Evolutionary conservation across 257 asterid genomes (phyloP).

Genomic region (Penstemon eatonii): DNA sequence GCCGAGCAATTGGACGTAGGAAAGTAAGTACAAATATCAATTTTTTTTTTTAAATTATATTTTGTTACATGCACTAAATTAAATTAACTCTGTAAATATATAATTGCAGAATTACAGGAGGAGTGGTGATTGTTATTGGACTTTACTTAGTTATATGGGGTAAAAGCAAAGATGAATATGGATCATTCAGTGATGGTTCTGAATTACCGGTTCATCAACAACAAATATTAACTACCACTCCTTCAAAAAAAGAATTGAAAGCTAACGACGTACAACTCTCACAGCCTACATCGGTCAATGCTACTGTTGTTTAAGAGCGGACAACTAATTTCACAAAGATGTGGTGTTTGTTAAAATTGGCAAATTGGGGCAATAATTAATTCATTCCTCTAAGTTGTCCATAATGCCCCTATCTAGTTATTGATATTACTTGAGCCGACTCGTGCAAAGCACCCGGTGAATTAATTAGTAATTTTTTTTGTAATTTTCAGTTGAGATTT

Average conservation of each 20-base stretch:
- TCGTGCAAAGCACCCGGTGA: too few relatives aligned
- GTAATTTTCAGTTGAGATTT: too few relatives aligned
- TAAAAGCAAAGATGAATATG: slow-evolving; percentile 40
- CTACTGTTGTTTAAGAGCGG: neutral
- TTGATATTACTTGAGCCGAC: too few relatives aligned
- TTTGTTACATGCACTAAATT: neutral
- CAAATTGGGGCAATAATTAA: too few relatives aligned
- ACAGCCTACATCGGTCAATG: neutral
- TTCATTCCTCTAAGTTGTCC: too few relatives aligned
- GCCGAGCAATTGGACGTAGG: slow-evolving; percentile 44
- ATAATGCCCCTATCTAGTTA: too few relatives aligned
- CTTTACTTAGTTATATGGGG: slow-evolving; percentile 63
- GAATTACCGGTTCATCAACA: slow-evolving; percentile 13
- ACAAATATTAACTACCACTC: neutral
- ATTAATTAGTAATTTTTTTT: too few relatives aligned
- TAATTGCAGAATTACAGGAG: slow-evolving; percentile 49
- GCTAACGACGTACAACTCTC: slow-evolving; percentile 1
- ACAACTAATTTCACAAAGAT: too few relatives aligned
- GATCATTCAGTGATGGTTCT: neutral
- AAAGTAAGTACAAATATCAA: slow-evolving; percentile 36
- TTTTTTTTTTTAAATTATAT: neutral
- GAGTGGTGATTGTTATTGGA: slow-evolving; percentile 48
- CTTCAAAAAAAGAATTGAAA: slow-evolving; percentile 12
- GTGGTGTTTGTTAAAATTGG: too few relatives aligned
- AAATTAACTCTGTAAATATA: neutral